phyloP scores from a whole-genome alignment of 2,329 filamentous ascomycete genomes.

The Simplicillium aogashimaense region DNA sequence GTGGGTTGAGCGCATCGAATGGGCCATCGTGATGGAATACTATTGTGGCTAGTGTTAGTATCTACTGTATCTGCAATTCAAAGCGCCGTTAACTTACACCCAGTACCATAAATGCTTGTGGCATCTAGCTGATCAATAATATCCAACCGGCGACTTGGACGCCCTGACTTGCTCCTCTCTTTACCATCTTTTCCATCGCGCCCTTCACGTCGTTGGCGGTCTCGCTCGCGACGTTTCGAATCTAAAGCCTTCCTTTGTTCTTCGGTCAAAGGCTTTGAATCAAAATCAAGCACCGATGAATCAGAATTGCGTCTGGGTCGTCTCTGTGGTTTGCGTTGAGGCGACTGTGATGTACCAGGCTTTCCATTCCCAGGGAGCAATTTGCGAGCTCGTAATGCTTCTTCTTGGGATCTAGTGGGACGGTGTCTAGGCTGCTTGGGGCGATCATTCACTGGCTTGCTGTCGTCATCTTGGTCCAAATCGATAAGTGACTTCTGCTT shows the following conservation, averaged over 20 bases:
- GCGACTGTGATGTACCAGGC: constrained; percentile 19
- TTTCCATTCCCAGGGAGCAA: constrained; percentile 17
- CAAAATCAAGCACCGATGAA: constrained; percentile 56
- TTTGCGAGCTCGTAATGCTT: constrained; percentile 43
- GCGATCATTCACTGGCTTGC: constrained; percentile 9
- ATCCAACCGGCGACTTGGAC: constrained; percentile 53
- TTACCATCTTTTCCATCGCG: constrained; percentile 35
- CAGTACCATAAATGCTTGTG: constrained; percentile 88
- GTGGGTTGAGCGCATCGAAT: constrained; percentile 91
- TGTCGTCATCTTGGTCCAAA: constrained; percentile 28
- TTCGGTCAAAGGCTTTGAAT: constrained; percentile 48
- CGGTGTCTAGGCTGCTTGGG: constrained; percentile 34
- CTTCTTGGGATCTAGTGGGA: constrained; percentile 56
- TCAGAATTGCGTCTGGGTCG: constrained; percentile 69
- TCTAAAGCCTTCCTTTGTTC: constrained; percentile 32
- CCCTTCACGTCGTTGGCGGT: constrained; percentile 25
- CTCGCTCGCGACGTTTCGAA: constrained; percentile 8
- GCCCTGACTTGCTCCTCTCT: constrained; percentile 39
- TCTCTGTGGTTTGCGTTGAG: constrained; percentile 30
- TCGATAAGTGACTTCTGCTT: neutral
- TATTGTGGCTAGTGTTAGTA: constrained; percentile 25
- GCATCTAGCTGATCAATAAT: constrained; percentile 96
- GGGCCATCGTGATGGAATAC: constrained; percentile 97
- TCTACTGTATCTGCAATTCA: too few relatives aligned
- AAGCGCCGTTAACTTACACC: constrained; percentile 49